Conservation (phyloP, 1,139 yeast species). For the Magnusiomyces sp. region DNA sequence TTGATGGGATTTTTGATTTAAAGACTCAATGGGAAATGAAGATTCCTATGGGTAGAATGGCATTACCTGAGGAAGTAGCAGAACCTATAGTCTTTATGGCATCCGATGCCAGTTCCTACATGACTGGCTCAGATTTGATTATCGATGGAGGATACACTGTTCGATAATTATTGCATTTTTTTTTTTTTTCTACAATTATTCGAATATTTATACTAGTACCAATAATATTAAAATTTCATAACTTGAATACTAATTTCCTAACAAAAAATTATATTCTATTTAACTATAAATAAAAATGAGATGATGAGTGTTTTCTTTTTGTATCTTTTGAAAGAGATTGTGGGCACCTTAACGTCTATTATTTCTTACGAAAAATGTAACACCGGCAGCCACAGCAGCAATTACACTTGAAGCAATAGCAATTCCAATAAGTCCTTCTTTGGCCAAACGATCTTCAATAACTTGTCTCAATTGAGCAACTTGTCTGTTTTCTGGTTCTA, state of each 20-base stretch:
- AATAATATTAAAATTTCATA: background rate
- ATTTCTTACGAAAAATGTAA: conserved; percentile 46
- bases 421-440: conserved; percentile 79
- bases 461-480: conserved; percentile 61
- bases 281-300: background rate
- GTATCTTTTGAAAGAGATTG: background rate
- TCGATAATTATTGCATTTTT: conserved; percentile 31
- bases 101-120: conserved; percentile 64
- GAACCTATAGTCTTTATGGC: conserved; percentile 73
- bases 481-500: conserved; percentile 81
- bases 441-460: conserved; percentile 78
- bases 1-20: conserved; percentile 28
- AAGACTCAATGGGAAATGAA: conserved; percentile 53
- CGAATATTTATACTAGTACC: background rate
- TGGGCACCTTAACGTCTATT: conserved; percentile 19
- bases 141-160: conserved; percentile 79
- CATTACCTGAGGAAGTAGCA: conserved; percentile 41
- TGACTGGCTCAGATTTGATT: conserved; percentile 71
- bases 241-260: background rate
- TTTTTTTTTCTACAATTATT: background rate
- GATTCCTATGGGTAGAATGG: conserved; percentile 51
- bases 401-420: conserved; percentile 79
- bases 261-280: background rate
- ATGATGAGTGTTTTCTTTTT: no score
- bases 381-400: conserved; percentile 70